These are phyloP conservation scores for Akanthomyces muscarius DNA, from an alignment of 2,329 filamentous ascomycete species.

Conservation along the genomic window DNA sequence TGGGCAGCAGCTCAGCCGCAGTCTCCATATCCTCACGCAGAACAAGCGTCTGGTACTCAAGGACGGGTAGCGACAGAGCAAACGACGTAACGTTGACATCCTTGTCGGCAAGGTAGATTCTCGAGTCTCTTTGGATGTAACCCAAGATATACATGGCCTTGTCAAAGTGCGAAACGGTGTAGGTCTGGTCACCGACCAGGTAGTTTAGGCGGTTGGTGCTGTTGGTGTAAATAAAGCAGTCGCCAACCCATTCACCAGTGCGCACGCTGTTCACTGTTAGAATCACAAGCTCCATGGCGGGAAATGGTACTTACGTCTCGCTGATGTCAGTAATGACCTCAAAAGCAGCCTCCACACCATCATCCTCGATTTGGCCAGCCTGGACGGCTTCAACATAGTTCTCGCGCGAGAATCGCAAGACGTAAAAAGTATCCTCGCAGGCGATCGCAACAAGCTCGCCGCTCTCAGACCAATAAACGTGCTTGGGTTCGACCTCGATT, in stretches of 20 bases:
- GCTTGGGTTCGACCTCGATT: conserved; percentile 73
- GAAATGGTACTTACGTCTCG: conserved; percentile 58
- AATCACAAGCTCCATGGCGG: neutral
- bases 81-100: conserved; percentile 91
- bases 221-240: conserved; percentile 99
- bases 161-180: conserved; percentile 96
- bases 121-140: conserved; percentile 92
- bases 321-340: conserved; percentile 95
- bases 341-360: conserved; percentile 93
- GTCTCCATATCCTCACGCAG: conserved; percentile 90
- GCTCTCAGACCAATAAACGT: conserved; percentile 96
- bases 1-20: conserved; percentile 76
- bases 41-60: conserved; percentile 96
- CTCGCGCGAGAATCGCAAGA: conserved; percentile 86
- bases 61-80: conserved; percentile 81
- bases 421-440: conserved; percentile 93
- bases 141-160: conserved; percentile 91
- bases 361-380: conserved; percentile 75
- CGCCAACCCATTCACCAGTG: conserved; percentile 95
- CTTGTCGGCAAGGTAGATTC: conserved; percentile 93
- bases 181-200: conserved; percentile 94
- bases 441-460: conserved; percentile 90
- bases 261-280: conserved; percentile 59
- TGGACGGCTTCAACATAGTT: conserved; percentile 82
- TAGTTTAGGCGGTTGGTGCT: conserved; percentile 95